A percentile compares a stretch with the other conserved stretches of the same genome.
Conservation (phyloP, 805 yeast species). For the Tetrapisispora pingtungensis region DNA sequence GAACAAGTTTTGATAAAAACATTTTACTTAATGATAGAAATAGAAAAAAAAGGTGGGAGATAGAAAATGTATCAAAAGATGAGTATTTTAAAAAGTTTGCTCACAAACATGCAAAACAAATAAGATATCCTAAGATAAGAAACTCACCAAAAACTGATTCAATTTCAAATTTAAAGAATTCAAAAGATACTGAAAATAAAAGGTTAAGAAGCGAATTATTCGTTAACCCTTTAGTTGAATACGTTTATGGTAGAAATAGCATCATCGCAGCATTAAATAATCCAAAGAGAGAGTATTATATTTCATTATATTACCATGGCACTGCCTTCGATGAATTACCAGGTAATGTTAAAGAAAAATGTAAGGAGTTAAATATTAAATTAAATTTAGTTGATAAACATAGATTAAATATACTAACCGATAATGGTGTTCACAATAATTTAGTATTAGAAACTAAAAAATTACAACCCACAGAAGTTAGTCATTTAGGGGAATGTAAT, state of each 20-base stretch:
- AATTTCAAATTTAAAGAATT: not conserved
- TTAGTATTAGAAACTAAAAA: constrained; percentile 56
- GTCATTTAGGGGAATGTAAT: constrained; percentile 24
- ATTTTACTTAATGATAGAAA: constrained; percentile 31
- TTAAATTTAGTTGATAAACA: constrained; percentile 27
- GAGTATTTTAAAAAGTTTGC: constrained; percentile 55
- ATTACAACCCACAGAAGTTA: constrained; percentile 17
- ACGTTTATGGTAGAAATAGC: constrained; percentile 66
- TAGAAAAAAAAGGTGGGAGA: constrained; percentile 56
- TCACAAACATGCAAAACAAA: constrained; percentile 50
- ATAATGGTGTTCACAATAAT: constrained; percentile 73
- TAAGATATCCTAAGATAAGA: not conserved
- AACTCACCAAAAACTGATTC: not conserved
- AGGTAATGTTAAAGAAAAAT: constrained; percentile 37
- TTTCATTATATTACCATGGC: constrained; percentile 41
- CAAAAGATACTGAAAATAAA: not conserved
- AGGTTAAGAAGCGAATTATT: constrained; percentile 1
- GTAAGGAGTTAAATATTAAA: constrained; percentile 29
- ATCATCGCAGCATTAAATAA: constrained; percentile 61
- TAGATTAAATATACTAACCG: constrained; percentile 49
- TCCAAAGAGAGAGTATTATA: constrained; percentile 42
- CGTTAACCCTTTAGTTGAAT: constrained; percentile 48
- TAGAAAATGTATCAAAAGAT: constrained; percentile 50
- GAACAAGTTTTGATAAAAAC: not conserved
- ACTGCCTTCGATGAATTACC: constrained; percentile 15